Evolutionary conservation across 2,329 filamentous ascomycete genomes (phyloP), one percentile per base, ranked within the genome.

Genomic region (Talaromyces piceae): DNA sequence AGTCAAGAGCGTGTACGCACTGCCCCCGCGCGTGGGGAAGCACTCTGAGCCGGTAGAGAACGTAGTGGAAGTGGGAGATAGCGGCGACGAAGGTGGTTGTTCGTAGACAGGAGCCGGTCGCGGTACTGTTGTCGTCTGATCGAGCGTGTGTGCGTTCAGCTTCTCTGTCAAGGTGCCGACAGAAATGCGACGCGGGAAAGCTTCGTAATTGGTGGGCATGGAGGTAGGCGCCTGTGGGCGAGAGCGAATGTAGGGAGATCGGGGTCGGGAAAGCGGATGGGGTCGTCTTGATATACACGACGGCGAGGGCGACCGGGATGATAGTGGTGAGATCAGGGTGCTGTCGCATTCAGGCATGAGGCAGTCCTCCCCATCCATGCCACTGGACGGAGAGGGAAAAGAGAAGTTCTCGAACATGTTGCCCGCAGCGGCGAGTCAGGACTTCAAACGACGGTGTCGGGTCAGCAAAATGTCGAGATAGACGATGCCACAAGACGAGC

Each of bases 361-460:
- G 44, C 63, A 61, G 47, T 67, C 64, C 30, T 70, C 65, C 41
- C 56, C 59, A 51, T 67, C 65, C n/a, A 63, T 44, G 8, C 60
- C 52, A 20, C 62, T 65, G 18, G 66, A 67, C 9, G 68, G 62
- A 30, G 67, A 66, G 9, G 67, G 64, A 56, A 71, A 71, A 44
- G 68, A 69, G 57, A 71, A 71, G 56, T 69, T 66, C 56, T 72
- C 68, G 56, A 71, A 71, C 69, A 71, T 71, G 54, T 16, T 50
- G 28, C 8, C 16, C 16, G 7, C 16, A 20, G 16, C 33, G 13
- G 16, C 33, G 5, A 6, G 33, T 37, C 33, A 37, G 4, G 6
- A 37, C 7, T 37, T 18, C 9, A 37, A 37, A 37, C 33, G 9
- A 37, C 33, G 33, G 16, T 37, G 33, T 33, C 31, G 31, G 31